phyloP scores from a whole-genome alignment of 768 basidiomycete species.

The Terana coerulea region DNA sequence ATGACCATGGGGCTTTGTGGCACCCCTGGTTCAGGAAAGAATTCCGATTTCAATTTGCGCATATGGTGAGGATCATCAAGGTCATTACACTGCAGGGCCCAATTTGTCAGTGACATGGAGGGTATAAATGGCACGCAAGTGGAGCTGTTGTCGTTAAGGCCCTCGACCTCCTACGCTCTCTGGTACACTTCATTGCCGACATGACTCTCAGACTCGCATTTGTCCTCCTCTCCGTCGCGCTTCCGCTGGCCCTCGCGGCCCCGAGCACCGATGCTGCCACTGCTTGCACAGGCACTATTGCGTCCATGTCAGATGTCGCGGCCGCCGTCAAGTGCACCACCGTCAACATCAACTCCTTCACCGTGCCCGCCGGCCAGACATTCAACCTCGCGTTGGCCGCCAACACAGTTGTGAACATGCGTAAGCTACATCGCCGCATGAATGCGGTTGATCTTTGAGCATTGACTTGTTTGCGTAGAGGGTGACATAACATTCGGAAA shows the following conservation, averaged over 20 bases:
- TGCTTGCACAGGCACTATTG: slow-evolving; percentile 49
- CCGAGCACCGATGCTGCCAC: slow-evolving; percentile 4
- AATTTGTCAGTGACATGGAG: no score
- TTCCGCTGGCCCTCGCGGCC: neutral
- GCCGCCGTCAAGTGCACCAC: slow-evolving; percentile 52
- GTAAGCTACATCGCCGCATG: slow-evolving; percentile 40
- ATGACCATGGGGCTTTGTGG: no score
- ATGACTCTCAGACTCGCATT: neutral
- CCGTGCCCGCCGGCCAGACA: slow-evolving; percentile 49
- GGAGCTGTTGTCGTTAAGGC: no score
- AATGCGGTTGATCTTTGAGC: no score
- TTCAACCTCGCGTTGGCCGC: slow-evolving; percentile 43
- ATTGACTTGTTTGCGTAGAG: slow-evolving; percentile 30
- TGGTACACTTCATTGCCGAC: neutral
- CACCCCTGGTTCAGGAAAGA: no score
- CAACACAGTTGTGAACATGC: slow-evolving; percentile 54
- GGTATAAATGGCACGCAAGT: no score
- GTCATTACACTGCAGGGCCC: no score
- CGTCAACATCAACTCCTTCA: slow-evolving; percentile 53
- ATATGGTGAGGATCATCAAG: no score
- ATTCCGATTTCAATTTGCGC: no score
- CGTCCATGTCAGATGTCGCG: slow-evolving; percentile 47
- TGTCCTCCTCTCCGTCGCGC: slow-evolving; percentile 3
- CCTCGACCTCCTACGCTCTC: no score
- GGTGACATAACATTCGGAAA: slow-evolving; percentile 58